These are phyloP conservation scores for Apiotrichum domesticum DNA, from an alignment of 1,284 basidiomycete genomes.

Conservation along the genomic window DNA sequence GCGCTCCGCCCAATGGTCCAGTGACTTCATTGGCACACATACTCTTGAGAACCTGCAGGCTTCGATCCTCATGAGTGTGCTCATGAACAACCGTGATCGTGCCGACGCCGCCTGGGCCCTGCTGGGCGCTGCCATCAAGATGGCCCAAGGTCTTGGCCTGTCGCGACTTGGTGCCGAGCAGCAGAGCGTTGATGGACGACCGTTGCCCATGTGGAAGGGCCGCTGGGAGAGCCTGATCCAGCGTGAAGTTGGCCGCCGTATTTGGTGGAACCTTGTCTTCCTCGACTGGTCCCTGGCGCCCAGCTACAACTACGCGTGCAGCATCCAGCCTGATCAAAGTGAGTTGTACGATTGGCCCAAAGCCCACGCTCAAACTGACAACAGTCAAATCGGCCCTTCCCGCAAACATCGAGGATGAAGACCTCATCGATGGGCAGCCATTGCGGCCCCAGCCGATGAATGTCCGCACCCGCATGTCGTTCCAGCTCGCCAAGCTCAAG, in stretches of 20 bases:
- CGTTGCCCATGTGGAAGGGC: constrained; percentile 45
- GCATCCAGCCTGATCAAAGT: constrained; percentile 48
- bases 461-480: constrained; percentile 47
- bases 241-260: constrained; percentile 45
- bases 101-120: constrained; percentile 48
- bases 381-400: constrained; percentile 46
- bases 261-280: constrained; percentile 49
- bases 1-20: constrained; percentile 38
- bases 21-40: constrained; percentile 46
- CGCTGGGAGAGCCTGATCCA: constrained; percentile 47
- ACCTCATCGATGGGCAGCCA: constrained; percentile 45
- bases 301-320: constrained; percentile 44
- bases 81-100: constrained; percentile 48
- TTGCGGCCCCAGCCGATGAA: constrained; percentile 39
- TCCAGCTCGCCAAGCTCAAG: constrained; percentile 45
- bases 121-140: constrained; percentile 48
- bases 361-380: neutral
- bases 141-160: constrained; percentile 48
- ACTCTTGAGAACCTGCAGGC: constrained; percentile 44
- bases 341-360: constrained; percentile 8
- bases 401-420: constrained; percentile 47
- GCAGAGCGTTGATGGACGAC: constrained; percentile 36
- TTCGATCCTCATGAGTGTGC: constrained; percentile 42
- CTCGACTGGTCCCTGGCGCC: constrained; percentile 47
- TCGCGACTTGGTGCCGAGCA: constrained; percentile 47